Conservation (phyloP, 2,329 filamentous ascomycete species). For the Colletotrichum lindemuthianum region DNA sequence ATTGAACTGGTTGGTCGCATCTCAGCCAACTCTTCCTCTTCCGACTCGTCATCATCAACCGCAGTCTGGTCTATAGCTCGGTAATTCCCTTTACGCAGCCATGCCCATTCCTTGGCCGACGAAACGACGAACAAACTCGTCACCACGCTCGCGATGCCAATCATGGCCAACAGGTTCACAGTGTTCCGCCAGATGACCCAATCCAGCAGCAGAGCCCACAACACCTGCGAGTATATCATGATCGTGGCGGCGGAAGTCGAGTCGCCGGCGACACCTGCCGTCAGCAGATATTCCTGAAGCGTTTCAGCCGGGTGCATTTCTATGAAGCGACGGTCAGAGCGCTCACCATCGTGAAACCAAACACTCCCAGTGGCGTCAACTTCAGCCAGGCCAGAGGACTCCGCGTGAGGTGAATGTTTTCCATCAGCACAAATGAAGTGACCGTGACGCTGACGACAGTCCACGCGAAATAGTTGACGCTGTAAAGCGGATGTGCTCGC, state of each 20-base stretch:
- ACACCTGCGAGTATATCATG: constrained; percentile 26
- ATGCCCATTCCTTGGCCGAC: constrained; percentile 23
- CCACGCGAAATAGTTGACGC: constrained; percentile 25
- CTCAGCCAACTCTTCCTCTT: constrained; percentile 16
- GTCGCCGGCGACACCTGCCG: constrained; percentile 21
- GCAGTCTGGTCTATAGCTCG: background rate
- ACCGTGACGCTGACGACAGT: constrained; percentile 14
- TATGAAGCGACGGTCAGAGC: background rate
- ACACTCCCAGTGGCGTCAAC: constrained; percentile 18
- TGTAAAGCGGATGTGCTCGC: constrained; percentile 13
- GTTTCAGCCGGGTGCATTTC: background rate
- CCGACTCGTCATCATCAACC: background rate
- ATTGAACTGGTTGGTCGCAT: constrained; percentile 1
- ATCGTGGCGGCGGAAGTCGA: constrained; percentile 18
- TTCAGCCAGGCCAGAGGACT: constrained; percentile 19
- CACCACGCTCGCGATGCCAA: constrained; percentile 20
- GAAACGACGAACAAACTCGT: constrained; percentile 15
- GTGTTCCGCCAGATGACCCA: constrained; percentile 12
- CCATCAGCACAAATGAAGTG: constrained; percentile 10
- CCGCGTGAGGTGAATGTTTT: constrained; percentile 11
- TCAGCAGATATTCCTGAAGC: constrained; percentile 19
- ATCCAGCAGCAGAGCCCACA: constrained; percentile 21
- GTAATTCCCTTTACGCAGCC: constrained; percentile 6
- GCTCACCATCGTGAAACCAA: constrained; percentile 29
- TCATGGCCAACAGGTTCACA: constrained; percentile 15